Evolutionary conservation across 1,284 basidiomycete species (phyloP).

Genomic region (Neolentinus lepideus): DNA sequence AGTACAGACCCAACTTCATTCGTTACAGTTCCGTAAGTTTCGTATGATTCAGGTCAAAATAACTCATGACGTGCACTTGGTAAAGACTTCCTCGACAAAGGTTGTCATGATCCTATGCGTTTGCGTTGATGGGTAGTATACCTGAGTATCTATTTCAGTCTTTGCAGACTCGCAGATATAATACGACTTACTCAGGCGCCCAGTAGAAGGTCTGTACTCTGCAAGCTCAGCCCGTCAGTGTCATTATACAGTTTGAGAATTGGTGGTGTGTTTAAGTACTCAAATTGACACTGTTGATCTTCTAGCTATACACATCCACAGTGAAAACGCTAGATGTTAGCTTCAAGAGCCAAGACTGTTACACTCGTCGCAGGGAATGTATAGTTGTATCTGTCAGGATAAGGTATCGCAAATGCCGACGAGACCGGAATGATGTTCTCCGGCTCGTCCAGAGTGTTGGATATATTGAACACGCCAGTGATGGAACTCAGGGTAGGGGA

Average conservation of each 20-base stretch:
- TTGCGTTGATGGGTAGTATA: constrained; percentile 28
- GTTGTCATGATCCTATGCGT: constrained; percentile 35
- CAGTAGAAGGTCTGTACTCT: constrained; percentile 39
- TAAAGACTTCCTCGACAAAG: constrained; percentile 33
- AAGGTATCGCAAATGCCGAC: constrained; percentile 19
- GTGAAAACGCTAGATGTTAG: not conserved
- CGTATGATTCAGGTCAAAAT: too few species aligned
- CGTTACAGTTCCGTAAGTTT: too few species aligned
- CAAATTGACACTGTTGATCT: too few species aligned
- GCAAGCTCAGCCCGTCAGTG: constrained; percentile 29
- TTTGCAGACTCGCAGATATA: not conserved
- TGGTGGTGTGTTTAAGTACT: too few species aligned
- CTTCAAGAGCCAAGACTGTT: constrained; percentile 13
- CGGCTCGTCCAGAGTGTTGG: constrained; percentile 25
- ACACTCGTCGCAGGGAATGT: constrained; percentile 27
- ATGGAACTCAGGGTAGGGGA: constrained; percentile 22
- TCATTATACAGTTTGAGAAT: too few species aligned
- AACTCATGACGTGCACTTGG: constrained; percentile 18
- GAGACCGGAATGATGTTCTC: constrained; percentile 21
- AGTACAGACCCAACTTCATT: too few species aligned
- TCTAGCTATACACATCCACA: too few species aligned
- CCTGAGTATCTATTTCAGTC: constrained; percentile 12
- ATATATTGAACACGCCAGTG: constrained; percentile 23
- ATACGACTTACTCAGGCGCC: constrained; percentile 30
- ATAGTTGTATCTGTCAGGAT: constrained; percentile 23